Evolutionary conservation across 352 stramenopile species (phyloP), one percentile per base, ranked within the genome.

Genomic region (Pythium sp.): DNA sequence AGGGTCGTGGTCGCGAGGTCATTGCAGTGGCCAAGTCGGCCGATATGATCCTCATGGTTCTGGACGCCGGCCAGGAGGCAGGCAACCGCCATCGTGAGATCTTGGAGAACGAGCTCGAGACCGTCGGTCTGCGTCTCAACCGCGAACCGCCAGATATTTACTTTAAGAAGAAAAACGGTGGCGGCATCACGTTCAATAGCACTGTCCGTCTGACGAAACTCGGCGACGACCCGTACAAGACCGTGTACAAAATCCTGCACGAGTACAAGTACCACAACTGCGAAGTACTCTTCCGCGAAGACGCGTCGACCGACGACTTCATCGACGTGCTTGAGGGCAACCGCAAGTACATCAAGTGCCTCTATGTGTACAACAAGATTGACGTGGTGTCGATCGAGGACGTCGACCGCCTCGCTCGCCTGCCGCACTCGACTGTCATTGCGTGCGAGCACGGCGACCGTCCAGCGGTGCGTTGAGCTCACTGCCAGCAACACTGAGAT

Each of bases 331-430:
- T 99, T 64, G 90, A 99, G 81, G 98, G 97, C 63, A 99, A 99
- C 78, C 91, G 95, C 61, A 98, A 98, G 74, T 99, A 99, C 85
- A 98, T 99, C 68, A 98, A 98, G 87, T 98, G 89, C 72, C 75
- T 99, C 56, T 99, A 99, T 78, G 93, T 99, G 68, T 99, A 99
- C 92, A 99, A 99, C 86, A 99, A 99, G 84, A 98, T 99, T 75
- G 98, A 99, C 81, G 98, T 97, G 18, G 91, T 99, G 63, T 98
- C 94, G 8, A 99, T 99, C 64, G 98, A 99, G 84, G 98, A 99
- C 76, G 94, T 99, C 22, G 97, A 99, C 74, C 88, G 94, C 38
- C 83, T 99, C 51, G 98, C 97, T 4, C 87, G 97, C 28, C 89
- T 98, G 77, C 94, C 96, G 14, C 90, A 99, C 82, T 98, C 95